Conservation (phyloP, 129 eudicot species). For the Escallonia herrerae region DNA sequence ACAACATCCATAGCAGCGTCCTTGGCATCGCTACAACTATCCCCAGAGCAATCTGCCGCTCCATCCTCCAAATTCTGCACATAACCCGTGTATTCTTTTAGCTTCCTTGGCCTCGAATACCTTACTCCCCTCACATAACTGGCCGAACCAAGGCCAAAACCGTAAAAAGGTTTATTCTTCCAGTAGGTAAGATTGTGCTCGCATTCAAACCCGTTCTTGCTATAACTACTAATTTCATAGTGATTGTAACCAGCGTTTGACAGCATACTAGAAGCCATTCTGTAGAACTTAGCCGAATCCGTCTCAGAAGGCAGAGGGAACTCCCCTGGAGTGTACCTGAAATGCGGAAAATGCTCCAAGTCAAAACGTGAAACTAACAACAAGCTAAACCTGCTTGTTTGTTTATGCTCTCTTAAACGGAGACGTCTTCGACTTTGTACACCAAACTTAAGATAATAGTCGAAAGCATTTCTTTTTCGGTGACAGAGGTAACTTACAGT, state of each 20-base stretch:
- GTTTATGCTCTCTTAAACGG: too few species aligned
- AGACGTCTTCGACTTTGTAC: too few species aligned
- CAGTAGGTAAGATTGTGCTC: conserved; percentile 85
- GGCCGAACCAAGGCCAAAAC: conserved; percentile 85
- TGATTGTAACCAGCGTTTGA: conserved; percentile 67
- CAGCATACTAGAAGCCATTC: conserved; percentile 71
- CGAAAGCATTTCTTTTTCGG: too few species aligned
- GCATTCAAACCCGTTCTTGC: conserved; percentile 69
- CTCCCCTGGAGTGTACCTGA: conserved; percentile 91
- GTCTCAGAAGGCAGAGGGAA: conserved; percentile 82
- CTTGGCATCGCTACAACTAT: conserved; percentile 27
- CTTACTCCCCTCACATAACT: conserved; percentile 61
- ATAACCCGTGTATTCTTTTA: conserved; percentile 59
- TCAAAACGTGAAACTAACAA: neutral
- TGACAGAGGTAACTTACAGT: conserved; percentile 43
- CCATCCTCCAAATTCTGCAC: conserved; percentile 67
- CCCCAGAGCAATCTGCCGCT: conserved; percentile 18
- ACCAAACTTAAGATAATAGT: too few species aligned
- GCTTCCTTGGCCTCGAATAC: conserved; percentile 78
- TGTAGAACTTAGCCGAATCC: conserved; percentile 79
- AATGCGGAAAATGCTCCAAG: neutral
- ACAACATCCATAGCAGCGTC: conserved; percentile 71
- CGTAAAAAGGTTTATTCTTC: conserved; percentile 77
- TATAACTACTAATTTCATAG: conserved; percentile 87
- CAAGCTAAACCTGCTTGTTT: neutral